Conservation (phyloP, 2,329 filamentous ascomycete species). For the Lizonia empirigonia region DNA sequence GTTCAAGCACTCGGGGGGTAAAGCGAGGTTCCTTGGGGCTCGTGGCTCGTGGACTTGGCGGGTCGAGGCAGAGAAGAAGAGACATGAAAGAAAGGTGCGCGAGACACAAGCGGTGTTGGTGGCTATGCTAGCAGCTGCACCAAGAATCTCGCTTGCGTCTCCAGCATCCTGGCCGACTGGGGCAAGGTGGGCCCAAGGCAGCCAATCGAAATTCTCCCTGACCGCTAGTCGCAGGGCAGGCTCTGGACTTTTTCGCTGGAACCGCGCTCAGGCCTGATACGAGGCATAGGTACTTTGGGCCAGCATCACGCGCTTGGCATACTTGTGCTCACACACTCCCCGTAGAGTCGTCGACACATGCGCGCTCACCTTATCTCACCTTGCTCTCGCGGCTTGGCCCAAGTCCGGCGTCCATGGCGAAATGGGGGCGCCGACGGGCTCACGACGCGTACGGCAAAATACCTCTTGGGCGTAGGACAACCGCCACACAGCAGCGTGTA, state of each 20-base stretch:
- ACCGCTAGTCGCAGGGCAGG: constrained; percentile 2
- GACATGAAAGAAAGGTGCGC: constrained; percentile 21
- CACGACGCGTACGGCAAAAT: no score
- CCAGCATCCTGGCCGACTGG: not conserved
- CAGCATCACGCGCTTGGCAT: no score
- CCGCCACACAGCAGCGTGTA: constrained; percentile 1
- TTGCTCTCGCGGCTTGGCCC: constrained; percentile 11
- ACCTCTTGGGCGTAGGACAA: no score
- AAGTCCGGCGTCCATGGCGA: constrained; percentile 8
- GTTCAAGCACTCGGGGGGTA: constrained; percentile 21
- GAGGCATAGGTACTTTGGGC: not conserved
- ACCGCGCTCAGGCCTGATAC: constrained; percentile 6
- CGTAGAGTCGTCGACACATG: not conserved
- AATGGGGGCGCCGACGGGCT: no score
- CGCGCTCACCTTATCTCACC: constrained; percentile 13
- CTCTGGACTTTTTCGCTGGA: not conserved
- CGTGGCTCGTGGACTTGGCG: constrained; percentile 19
- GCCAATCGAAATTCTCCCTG: constrained; percentile 4
- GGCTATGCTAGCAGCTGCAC: constrained; percentile 15
- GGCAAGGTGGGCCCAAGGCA: not conserved
- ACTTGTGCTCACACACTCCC: no score
- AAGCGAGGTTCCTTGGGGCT: constrained; percentile 12
- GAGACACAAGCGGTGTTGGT: constrained; percentile 15
- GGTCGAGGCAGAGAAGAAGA: constrained; percentile 21
- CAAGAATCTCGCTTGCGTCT: constrained; percentile 27